A percentile compares a stretch with the other conserved stretches of the same genome.
Conservation (phyloP, 306 rosid genomes). For the Malus sylvestris region DNA sequence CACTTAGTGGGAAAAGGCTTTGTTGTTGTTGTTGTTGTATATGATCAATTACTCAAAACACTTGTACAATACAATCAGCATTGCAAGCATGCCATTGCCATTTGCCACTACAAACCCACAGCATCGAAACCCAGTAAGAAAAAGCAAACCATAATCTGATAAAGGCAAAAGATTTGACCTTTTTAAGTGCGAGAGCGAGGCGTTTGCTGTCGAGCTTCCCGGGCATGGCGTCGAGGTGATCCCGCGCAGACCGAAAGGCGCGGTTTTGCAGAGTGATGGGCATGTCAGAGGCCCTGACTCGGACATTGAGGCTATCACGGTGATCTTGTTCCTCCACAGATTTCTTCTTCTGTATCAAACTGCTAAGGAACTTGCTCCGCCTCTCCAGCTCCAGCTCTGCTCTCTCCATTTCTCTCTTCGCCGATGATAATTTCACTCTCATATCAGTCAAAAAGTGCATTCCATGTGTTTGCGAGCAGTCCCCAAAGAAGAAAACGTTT, state of each 20-base stretch:
- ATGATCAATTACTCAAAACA: not conserved
- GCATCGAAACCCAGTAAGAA: not conserved
- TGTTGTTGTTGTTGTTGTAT: too few relatives aligned
- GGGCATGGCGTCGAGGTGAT: conserved; percentile 71
- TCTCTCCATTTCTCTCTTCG: conserved; percentile 38
- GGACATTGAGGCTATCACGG: conserved; percentile 39
- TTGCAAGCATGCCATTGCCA: conserved; percentile 5
- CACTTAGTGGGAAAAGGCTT: too few relatives aligned
- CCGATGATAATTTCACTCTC: conserved; percentile 13
- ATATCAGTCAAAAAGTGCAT: conserved; percentile 7
- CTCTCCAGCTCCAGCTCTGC: conserved; percentile 88
- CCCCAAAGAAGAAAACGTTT: conserved; percentile 11
- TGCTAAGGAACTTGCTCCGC: conserved; percentile 65
- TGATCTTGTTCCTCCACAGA: conserved; percentile 55
- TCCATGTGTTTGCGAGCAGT: conserved; percentile 29
- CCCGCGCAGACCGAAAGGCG: conserved; percentile 70
- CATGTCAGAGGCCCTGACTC: conserved; percentile 79
- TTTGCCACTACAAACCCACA: not conserved
- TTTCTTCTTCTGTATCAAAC: conserved; percentile 82
- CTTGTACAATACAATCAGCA: not conserved
- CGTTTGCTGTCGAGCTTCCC: conserved; percentile 77
- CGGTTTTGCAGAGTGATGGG: conserved; percentile 57
- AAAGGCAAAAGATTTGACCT: conserved; percentile 30
- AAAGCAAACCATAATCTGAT: not conserved
- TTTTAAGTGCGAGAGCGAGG: conserved; percentile 77